A percentile compares a stretch with the other conserved stretches of the same genome.
phyloP scores from a whole-genome alignment of 1,284 basidiomycete species.

The Malassezia arunalokei region DNA sequence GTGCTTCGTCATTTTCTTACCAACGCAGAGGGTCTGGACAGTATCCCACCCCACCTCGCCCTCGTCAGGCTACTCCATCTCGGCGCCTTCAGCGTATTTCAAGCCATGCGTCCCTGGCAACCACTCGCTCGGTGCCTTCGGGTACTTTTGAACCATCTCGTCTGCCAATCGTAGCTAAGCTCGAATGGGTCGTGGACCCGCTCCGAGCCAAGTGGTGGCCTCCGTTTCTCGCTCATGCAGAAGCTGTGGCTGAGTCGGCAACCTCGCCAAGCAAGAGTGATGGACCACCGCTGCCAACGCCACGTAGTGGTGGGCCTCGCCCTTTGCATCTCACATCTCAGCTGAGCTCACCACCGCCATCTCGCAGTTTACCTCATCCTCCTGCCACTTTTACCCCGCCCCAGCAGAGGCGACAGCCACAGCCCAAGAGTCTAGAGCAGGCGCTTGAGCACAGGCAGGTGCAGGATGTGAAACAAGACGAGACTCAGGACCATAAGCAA shows the following conservation, averaged over 20 bases:
- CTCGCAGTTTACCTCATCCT: neutral
- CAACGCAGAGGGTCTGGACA: neutral
- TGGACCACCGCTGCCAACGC: neutral
- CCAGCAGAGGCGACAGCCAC: neutral
- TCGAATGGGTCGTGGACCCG: slow-evolving; percentile 40
- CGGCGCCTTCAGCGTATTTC: slow-evolving; percentile 8
- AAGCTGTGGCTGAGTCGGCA: neutral
- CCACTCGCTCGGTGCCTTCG: neutral
- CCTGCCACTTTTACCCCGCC: neutral
- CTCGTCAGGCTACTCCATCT: neutral
- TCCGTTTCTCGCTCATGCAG: slow-evolving; percentile 3
- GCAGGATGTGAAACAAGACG: too few species aligned
- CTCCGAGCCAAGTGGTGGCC: slow-evolving; percentile 36
- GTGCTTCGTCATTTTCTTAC: slow-evolving; percentile 9
- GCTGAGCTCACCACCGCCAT: neutral
- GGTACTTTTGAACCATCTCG: slow-evolving; percentile 13
- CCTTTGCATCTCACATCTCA: slow-evolving; percentile 5
- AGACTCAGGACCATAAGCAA: too few species aligned
- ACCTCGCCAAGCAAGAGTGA: neutral
- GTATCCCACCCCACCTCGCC: slow-evolving; percentile 1
- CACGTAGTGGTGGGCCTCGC: neutral
- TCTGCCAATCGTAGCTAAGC: slow-evolving; percentile 35
- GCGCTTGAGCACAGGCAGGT: too few species aligned
- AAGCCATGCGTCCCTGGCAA: slow-evolving; percentile 5
- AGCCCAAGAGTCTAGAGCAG: too few species aligned